phyloP scores from a whole-genome alignment of 305 asterid species.

The Andrographis paniculata region DNA sequence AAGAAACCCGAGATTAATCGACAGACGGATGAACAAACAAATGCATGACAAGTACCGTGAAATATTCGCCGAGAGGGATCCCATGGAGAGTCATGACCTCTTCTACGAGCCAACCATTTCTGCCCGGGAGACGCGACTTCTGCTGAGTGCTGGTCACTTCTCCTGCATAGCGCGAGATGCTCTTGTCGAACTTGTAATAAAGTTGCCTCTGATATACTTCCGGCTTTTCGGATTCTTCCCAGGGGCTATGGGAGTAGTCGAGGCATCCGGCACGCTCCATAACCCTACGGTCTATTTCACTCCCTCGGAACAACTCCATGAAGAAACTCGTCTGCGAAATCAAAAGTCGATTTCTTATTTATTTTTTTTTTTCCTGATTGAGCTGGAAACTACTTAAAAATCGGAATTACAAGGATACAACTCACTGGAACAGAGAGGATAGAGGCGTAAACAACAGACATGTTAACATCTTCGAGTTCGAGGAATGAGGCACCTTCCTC shows the following conservation, averaged over 20 bases:
- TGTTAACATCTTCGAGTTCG: conserved; percentile 62
- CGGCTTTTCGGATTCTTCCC: conserved; percentile 87
- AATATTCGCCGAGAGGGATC: conserved; percentile 88
- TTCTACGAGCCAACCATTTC: conserved; percentile 79
- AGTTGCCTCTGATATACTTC: conserved; percentile 90
- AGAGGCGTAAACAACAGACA: conserved; percentile 66
- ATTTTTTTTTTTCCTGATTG: not conserved
- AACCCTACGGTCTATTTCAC: conserved; percentile 70
- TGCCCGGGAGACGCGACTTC: conserved; percentile 52
- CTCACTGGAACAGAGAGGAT: conserved; percentile 81
- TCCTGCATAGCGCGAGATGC: conserved; percentile 72
- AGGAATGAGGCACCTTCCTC: conserved; percentile 66
- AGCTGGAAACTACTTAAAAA: not conserved
- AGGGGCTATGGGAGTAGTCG: conserved; percentile 68
- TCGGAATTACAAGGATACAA: conserved; percentile 6
- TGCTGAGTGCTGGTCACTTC: conserved; percentile 98
- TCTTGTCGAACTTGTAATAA: conserved; percentile 74
- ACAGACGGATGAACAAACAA: no score
- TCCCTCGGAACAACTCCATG: conserved; percentile 83
- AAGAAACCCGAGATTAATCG: no score
- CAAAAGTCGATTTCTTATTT: not conserved
- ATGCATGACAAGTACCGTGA: conserved; percentile 32
- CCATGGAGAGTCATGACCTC: conserved; percentile 97
- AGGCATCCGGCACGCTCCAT: conserved; percentile 95
- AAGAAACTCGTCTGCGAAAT: conserved; percentile 63